Evolutionary conservation across 1,139 yeast species (phyloP).

Genomic region (Eremothecium coryli): DNA sequence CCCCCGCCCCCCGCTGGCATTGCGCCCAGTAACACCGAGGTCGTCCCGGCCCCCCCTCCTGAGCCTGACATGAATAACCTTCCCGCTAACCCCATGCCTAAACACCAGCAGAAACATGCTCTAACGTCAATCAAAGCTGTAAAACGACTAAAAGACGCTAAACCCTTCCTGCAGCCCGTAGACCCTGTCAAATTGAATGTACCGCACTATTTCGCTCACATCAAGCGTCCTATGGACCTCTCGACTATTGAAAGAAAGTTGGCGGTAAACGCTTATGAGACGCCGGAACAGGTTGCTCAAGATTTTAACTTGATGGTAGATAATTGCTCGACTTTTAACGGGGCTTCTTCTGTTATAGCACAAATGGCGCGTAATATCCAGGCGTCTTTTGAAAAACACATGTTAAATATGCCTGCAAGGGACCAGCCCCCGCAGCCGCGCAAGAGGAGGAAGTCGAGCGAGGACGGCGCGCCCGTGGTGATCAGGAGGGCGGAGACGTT

Average conservation of each 20-base stretch:
- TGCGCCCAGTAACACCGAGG: too few relatives aligned
- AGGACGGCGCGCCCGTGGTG: constrained; percentile 28
- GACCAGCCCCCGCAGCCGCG: constrained; percentile 41
- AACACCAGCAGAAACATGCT: constrained; percentile 64
- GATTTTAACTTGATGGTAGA: constrained; percentile 81
- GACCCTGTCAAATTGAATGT: constrained; percentile 81
- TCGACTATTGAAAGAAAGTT: constrained; percentile 82
- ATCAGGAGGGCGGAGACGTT: constrained; percentile 57
- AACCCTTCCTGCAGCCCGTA: constrained; percentile 83
- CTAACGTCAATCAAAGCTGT: constrained; percentile 65
- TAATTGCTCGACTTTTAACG: constrained; percentile 80
- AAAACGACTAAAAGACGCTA: constrained; percentile 84
- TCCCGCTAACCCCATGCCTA: constrained; percentile 66
- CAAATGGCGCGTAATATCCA: constrained; percentile 87
- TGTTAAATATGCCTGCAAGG: constrained; percentile 82
- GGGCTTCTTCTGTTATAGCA: constrained; percentile 71
- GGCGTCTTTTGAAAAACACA: constrained; percentile 87
- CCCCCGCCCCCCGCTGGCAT: not conserved
- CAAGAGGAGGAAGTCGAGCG: constrained; percentile 20
- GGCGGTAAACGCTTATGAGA: constrained; percentile 57
- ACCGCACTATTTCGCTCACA: constrained; percentile 79
- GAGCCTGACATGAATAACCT: constrained; percentile 67
- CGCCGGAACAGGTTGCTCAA: constrained; percentile 55
- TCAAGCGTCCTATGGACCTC: constrained; percentile 87
- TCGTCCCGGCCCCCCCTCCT: constrained; percentile 54